Evolutionary conservation across 306 rosid genomes (phyloP).

Genomic region (Sechiopsis laciniata): DNA sequence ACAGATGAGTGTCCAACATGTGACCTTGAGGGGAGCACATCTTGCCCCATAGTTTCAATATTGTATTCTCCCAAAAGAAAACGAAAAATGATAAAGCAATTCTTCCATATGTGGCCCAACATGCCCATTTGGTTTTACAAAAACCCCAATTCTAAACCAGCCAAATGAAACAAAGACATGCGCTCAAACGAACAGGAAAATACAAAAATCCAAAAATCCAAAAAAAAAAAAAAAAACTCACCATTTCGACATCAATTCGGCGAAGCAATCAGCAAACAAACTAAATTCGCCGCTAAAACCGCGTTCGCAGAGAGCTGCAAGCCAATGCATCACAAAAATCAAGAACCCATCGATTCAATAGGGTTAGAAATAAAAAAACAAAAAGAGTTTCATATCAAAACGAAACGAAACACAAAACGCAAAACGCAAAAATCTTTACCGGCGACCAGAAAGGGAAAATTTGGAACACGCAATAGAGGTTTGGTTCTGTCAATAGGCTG

Average conservation of each 20-base stretch:
- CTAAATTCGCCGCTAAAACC: background rate
- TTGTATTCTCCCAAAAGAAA: background rate
- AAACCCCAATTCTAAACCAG: background rate
- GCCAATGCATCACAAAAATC: background rate
- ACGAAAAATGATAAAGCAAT: background rate
- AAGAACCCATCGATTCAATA: background rate
- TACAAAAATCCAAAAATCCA: background rate
- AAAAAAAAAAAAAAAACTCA: background rate
- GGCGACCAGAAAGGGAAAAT: background rate
- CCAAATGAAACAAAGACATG: background rate
- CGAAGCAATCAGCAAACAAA: background rate
- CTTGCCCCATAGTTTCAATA: background rate
- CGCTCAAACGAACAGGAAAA: background rate
- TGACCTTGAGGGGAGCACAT: no score
- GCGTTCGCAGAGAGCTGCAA: background rate
- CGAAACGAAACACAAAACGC: background rate
- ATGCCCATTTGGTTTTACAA: background rate
- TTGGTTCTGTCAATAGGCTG: background rate
- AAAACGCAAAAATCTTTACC: background rate
- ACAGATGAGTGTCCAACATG: no score
- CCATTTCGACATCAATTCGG: background rate
- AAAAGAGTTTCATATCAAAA: no score
- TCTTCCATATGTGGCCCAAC: background rate
- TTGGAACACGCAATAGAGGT: background rate
- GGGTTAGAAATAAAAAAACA: background rate